Base-by-base conservation (phyloP, 192 early-diverging fungal genomes). In the Haplosporangium gracile region DNA sequence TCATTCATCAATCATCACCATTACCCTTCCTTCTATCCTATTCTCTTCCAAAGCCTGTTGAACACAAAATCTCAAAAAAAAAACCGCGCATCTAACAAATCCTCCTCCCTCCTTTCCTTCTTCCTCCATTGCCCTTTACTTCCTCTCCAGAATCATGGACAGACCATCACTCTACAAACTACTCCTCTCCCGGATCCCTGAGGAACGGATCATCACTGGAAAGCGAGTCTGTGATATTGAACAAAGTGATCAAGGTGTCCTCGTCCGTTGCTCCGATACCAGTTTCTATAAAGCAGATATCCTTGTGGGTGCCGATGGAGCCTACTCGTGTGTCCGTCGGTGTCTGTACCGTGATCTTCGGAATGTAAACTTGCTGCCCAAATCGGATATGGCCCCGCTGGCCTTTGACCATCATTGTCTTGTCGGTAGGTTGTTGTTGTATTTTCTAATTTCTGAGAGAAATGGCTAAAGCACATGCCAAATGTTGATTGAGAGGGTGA, bases 351-450 rank as follows among this genome's bases (percentile, higher is more conserved):
- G 68, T 36, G 82, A 84, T 11, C 74, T 84, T 16, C 47, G 53
- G 42, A 32, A 29, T 11, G 53, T 70, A 1, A 79, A 79, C 42
- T 39, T 84, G 11, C 38, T 84, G 45, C 82, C 82, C 20, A 84
- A 84, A 65, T 40, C 73, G 2, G 82, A 84, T 49, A 75, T 79
- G 72, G 73, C 77, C 7, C 82, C 82, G 34, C 69, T 84, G 38
- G 77, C 82, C 1, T 74, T 84, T 73, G 82, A 84, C 32, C 82
- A 84, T 18, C 77, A 84, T 53, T 84, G 82, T 55, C 74, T 84
- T 22, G 82, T 84, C 47, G 82, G 82, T 84, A 84, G 22, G 75
- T 40, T 29, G 36, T 73, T 29, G 0, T 20, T 74, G 5, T 20
- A n/a, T n/a, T 20, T 40, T 38, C 16, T 11, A 71, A 26, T 32